These are phyloP conservation scores for Solanum megistacrolobum DNA, from an alignment of 257 asterid species.

Conservation along the genomic window DNA sequence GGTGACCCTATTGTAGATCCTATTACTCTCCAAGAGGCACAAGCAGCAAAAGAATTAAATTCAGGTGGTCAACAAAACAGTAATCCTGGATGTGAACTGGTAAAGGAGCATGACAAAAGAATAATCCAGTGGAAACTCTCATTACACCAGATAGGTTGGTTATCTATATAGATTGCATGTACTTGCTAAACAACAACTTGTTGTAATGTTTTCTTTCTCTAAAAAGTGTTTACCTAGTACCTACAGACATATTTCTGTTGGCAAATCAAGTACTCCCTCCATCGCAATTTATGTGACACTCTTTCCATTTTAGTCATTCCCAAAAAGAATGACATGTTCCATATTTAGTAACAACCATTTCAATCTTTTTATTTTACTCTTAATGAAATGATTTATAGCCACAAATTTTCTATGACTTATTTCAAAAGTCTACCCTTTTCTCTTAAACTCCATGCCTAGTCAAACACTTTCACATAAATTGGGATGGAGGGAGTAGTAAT, in stretches of 20 bases:
- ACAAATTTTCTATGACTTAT: neutral
- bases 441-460: neutral
- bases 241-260: neutral
- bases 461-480: neutral
- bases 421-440: neutral
- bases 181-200: neutral
- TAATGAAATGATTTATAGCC: neutral
- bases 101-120: conserved; percentile 43
- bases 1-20: conserved; percentile 87
- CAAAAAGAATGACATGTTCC: neutral
- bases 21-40: conserved; percentile 68
- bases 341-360: neutral
- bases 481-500: neutral
- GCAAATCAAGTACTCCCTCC: neutral
- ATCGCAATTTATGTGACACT: neutral
- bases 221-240: neutral
- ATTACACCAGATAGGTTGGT: conserved; percentile 91
- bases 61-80: conserved; percentile 10
- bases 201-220: neutral
- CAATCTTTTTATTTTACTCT: neutral
- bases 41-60: conserved; percentile 14
- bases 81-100: conserved; percentile 18
- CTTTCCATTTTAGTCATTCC: neutral
- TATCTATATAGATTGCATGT: neutral
- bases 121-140: conserved; percentile 88